phyloP scores from a whole-genome alignment of 2,329 filamentous ascomycete species.

The Penicillium concentricum region DNA sequence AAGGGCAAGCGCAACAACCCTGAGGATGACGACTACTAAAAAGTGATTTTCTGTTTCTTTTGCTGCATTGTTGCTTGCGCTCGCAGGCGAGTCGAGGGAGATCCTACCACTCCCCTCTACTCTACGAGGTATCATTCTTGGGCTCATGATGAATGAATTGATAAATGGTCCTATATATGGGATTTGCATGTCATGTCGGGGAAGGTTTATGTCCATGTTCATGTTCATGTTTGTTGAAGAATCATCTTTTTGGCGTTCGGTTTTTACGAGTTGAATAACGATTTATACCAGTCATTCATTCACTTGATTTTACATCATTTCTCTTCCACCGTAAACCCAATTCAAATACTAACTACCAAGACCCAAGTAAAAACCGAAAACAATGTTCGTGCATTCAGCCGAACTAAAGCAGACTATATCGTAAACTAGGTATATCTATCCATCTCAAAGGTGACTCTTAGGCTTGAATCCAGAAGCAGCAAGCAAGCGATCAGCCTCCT shows the following conservation, averaged over 20 bases:
- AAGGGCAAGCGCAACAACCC: slow-evolving; percentile 34
- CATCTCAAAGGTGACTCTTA: slow-evolving; percentile 34
- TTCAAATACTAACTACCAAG: not conserved
- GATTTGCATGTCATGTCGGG: slow-evolving; percentile 18
- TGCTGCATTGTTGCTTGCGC: slow-evolving; percentile 18
- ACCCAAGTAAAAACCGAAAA: not conserved
- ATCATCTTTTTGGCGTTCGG: slow-evolving; percentile 10
- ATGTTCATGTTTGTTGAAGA: slow-evolving; percentile 6
- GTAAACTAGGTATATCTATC: not conserved
- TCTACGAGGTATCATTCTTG: slow-evolving; percentile 6
- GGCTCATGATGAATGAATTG: slow-evolving; percentile 12
- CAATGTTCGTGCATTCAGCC: not conserved
- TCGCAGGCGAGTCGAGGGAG: slow-evolving; percentile 20
- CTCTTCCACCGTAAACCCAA: not conserved
- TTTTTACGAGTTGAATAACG: slow-evolving; percentile 15
- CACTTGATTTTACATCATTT: slow-evolving; percentile 3
- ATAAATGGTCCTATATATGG: slow-evolving; percentile 15
- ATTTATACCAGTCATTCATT: slow-evolving; percentile 15
- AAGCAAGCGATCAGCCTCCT: slow-evolving; percentile 40
- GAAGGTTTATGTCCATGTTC: slow-evolving; percentile 5
- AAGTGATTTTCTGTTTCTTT: slow-evolving; percentile 20
- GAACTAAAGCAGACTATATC: not conserved
- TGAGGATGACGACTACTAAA: slow-evolving; percentile 32
- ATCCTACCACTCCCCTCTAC: slow-evolving; percentile 5
- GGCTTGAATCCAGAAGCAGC: slow-evolving; percentile 37